These are phyloP conservation scores for Rhizophora mangle DNA, from an alignment of 345 rosid species.

Conservation along the genomic window DNA sequence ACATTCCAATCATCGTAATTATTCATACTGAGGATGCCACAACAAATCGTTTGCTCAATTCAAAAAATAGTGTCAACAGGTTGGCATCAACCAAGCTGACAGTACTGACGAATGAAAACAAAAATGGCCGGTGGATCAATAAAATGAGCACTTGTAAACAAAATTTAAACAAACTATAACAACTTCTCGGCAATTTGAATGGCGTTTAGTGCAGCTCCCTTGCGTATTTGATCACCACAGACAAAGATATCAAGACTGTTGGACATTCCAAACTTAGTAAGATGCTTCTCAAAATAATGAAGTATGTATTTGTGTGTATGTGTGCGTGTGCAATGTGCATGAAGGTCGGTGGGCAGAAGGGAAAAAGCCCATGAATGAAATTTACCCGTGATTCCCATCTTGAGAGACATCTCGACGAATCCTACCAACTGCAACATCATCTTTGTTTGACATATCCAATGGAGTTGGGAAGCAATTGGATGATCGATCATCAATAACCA, in stretches of 20 bases:
- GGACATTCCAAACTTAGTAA: slow-evolving; percentile 9
- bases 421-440: slow-evolving; percentile 93
- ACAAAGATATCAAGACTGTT: slow-evolving; percentile 90
- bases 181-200: slow-evolving; percentile 96
- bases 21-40: too few species aligned
- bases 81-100: too few species aligned
- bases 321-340: too few species aligned
- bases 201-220: slow-evolving; percentile 97
- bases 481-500: slow-evolving; percentile 73
- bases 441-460: slow-evolving; percentile 81
- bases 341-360: too few species aligned
- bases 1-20: too few species aligned
- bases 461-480: slow-evolving; percentile 92
- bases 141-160: too few species aligned
- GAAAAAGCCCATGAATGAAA: background rate
- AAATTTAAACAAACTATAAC: slow-evolving; percentile 29
- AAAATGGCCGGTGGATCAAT: too few species aligned
- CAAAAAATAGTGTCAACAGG: too few species aligned
- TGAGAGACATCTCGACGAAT: slow-evolving; percentile 81
- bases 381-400: slow-evolving; percentile 74
- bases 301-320: too few species aligned
- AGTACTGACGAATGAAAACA: too few species aligned
- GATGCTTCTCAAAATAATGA: background rate
- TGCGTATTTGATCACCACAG: slow-evolving; percentile 95
- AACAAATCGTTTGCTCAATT: too few species aligned